Percentiles rank a stretch among this genome's conserved stretches.
These are phyloP conservation scores for Daldinia vernicosa DNA, from an alignment of 495 filamentous ascomycete genomes.

Conservation along the genomic window DNA sequence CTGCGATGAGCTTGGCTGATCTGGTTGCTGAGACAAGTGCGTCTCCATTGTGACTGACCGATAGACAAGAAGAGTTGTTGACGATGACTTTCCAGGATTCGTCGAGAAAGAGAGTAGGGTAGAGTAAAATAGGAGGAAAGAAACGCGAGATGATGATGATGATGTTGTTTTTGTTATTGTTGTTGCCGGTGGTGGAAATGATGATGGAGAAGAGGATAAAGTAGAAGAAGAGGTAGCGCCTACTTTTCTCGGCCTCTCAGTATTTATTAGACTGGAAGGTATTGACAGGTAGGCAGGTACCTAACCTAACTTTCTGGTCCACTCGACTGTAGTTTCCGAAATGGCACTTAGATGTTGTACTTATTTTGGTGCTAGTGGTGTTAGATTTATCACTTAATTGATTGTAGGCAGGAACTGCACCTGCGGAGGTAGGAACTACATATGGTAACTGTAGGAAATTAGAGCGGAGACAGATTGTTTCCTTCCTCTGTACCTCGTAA, in stretches of 20 bases:
- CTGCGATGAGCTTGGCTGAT: not conserved
- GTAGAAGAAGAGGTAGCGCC: not conserved
- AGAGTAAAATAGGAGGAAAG: constrained; percentile 4
- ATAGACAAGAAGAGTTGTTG: not conserved
- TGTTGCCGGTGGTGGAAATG: constrained; percentile 9
- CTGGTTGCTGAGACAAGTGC: constrained; percentile 3
- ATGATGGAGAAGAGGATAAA: constrained; percentile 11
- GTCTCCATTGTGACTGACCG: constrained; percentile 22
- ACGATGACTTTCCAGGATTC: not conserved
- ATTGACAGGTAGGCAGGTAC: no score
- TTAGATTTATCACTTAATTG: not conserved
- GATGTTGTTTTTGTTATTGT: not conserved
- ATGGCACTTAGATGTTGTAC: not conserved
- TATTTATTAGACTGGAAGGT: not conserved
- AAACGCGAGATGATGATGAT: constrained; percentile 17
- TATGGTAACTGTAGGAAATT: not conserved
- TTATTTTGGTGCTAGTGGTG: not conserved
- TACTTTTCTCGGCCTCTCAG: not conserved
- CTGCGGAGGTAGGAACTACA: not conserved
- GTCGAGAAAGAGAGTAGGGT: not conserved
- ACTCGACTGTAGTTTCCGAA: not conserved
- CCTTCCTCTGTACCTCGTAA: not conserved
- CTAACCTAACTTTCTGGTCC: not conserved
- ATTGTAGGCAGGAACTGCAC: not conserved
- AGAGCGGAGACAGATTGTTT: not conserved